Percentiles rank a stretch among this genome's conserved stretches.
Conservation (phyloP, 1,284 basidiomycete species). For the Vanrija humicola region DNA sequence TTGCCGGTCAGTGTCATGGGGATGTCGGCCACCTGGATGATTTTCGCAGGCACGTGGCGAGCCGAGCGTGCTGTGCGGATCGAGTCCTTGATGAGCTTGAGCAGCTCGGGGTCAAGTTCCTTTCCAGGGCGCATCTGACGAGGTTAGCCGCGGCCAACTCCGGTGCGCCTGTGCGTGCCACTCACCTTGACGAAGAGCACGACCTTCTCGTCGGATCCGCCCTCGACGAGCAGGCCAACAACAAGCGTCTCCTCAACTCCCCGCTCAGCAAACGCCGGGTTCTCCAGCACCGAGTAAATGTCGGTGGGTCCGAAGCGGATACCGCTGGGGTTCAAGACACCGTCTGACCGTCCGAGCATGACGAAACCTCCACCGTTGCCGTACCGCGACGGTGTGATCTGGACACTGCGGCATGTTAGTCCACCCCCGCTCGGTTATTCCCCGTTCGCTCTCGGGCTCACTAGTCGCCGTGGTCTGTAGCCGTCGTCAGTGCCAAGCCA, state of each 20-base stretch:
- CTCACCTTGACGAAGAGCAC: slow-evolving; percentile 66
- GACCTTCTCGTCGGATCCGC: slow-evolving; percentile 74
- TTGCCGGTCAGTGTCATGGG: slow-evolving; percentile 85
- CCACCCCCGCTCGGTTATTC: slow-evolving; percentile 1
- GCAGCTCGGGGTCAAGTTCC: slow-evolving; percentile 55
- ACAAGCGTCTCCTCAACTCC: slow-evolving; percentile 67
- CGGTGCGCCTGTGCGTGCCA: slow-evolving; percentile 4
- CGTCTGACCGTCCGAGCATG: slow-evolving; percentile 79
- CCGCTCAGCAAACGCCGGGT: slow-evolving; percentile 50
- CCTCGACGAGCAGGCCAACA: slow-evolving; percentile 67
- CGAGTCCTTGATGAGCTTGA: slow-evolving; percentile 60
- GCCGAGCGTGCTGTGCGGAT: slow-evolving; percentile 66
- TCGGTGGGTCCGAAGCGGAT: slow-evolving; percentile 81
- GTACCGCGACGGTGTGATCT: slow-evolving; percentile 61
- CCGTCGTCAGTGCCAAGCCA: background rate
- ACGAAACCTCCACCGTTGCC: slow-evolving; percentile 73
- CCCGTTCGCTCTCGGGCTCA: slow-evolving; percentile 4
- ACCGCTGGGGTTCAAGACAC: slow-evolving; percentile 78
- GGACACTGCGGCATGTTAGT: slow-evolving; percentile 42
- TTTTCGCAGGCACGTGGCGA: slow-evolving; percentile 66
- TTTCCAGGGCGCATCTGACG: slow-evolving; percentile 50
- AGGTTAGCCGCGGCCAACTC: background rate
- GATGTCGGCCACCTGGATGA: slow-evolving; percentile 66
- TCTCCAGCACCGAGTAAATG: slow-evolving; percentile 76
- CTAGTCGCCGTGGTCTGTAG: slow-evolving; percentile 69